These are phyloP conservation scores for Sambucus nigra DNA, from an alignment of 129 eudicot genomes.

Conservation along the genomic window DNA sequence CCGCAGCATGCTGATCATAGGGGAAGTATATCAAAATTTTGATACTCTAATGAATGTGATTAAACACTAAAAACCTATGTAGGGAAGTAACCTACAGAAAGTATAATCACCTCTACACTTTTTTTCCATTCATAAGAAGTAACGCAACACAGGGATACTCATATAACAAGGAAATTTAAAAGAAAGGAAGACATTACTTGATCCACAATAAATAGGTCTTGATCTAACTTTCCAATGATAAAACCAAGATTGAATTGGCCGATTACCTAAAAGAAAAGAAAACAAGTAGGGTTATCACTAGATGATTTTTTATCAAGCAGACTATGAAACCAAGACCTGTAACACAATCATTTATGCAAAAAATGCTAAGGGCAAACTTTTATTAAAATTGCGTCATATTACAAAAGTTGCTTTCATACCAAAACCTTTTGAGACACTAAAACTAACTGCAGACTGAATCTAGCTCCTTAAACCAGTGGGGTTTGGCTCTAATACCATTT, in stretches of 20 bases:
- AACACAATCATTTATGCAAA: too few relatives aligned
- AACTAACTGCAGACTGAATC: neutral
- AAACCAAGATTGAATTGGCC: constrained; percentile 98
- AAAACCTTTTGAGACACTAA: neutral
- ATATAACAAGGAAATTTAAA: neutral
- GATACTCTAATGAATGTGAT: neutral
- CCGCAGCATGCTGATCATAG: constrained; percentile 91
- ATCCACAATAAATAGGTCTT: constrained; percentile 89
- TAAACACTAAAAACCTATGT: constrained; percentile 9
- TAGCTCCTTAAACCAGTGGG: neutral
- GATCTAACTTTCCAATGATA: constrained; percentile 80
- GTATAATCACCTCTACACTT: neutral
- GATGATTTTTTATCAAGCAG: constrained; percentile 10
- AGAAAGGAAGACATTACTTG: constrained; percentile 41
- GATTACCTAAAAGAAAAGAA: constrained; percentile 38
- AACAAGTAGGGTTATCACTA: constrained; percentile 5
- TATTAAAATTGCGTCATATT: too few relatives aligned
- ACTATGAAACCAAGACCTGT: constrained; percentile 3
- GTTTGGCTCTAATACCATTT: too few relatives aligned
- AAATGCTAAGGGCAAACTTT: too few relatives aligned
- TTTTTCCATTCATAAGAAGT: neutral
- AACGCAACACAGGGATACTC: too few relatives aligned
- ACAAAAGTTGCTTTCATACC: too few relatives aligned
- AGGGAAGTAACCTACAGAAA: constrained; percentile 4
- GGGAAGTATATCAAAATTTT: constrained; percentile 1